phyloP scores from a whole-genome alignment of 495 filamentous ascomycete genomes.

The Penicillium ochrochloron region DNA sequence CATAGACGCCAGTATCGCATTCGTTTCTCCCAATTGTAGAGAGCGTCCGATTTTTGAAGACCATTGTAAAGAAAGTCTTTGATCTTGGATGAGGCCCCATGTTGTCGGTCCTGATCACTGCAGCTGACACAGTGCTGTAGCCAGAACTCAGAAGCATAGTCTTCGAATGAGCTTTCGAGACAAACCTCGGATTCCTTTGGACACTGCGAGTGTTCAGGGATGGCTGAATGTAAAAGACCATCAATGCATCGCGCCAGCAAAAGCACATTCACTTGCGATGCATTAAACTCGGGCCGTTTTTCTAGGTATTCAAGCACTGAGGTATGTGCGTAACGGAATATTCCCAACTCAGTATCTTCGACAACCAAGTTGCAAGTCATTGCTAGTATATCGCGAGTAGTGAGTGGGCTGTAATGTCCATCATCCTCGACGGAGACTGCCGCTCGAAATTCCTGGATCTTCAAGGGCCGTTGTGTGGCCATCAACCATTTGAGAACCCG shows the following conservation, averaged over 20 bases:
- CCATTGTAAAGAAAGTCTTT: not conserved
- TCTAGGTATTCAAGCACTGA: not conserved
- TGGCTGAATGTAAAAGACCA: not conserved
- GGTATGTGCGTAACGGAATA: not conserved
- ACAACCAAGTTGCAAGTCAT: slow-evolving; percentile 2
- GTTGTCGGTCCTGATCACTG: not conserved
- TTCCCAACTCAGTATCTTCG: not conserved
- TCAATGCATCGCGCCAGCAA: not conserved
- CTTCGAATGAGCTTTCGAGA: not conserved
- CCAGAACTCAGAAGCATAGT: not conserved
- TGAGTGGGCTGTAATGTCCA: not conserved
- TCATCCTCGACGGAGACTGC: not conserved
- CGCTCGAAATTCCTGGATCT: not conserved
- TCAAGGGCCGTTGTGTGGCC: not conserved
- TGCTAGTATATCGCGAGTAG: not conserved
- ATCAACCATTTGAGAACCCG: not conserved
- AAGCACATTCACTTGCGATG: not conserved
- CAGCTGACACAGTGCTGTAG: not conserved
- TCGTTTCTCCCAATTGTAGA: not conserved
- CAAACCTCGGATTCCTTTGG: not conserved
- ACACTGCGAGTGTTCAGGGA: not conserved
- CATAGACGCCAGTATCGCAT: not conserved
- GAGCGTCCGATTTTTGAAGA: not conserved
- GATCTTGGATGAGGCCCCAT: not conserved
- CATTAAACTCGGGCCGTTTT: not conserved